These are phyloP conservation scores for Aspergillus fischeri DNA, from an alignment of 2,329 filamentous ascomycete genomes.

Conservation along the genomic window DNA sequence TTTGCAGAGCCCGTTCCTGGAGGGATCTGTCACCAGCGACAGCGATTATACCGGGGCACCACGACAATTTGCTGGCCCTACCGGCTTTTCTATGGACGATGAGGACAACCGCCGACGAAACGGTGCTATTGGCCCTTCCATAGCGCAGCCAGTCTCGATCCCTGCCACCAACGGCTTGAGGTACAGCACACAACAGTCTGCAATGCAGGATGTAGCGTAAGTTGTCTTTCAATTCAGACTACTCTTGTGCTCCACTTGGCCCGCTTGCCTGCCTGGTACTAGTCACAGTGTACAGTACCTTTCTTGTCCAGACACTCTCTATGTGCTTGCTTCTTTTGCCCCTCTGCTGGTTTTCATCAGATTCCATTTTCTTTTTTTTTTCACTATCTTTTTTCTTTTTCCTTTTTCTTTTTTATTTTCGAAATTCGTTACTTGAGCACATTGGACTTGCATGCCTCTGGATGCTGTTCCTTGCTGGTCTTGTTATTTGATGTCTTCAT, in stretches of 20 bases:
- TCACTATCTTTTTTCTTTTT: background rate
- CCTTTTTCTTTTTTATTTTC: slow-evolving; percentile 1
- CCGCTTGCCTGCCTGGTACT: slow-evolving; percentile 23
- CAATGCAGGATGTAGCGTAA: slow-evolving; percentile 52
- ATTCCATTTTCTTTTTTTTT: background rate
- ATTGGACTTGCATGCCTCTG: slow-evolving; percentile 27
- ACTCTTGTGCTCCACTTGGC: slow-evolving; percentile 28
- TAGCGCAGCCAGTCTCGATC: slow-evolving; percentile 43
- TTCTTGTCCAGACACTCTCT: slow-evolving; percentile 30
- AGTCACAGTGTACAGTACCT: slow-evolving; percentile 22
- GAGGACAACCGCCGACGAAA: slow-evolving; percentile 51
- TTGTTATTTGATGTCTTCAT: slow-evolving; percentile 7
- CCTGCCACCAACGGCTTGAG: slow-evolving; percentile 47
- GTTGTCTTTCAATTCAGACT: slow-evolving; percentile 44
- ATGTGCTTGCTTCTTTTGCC: slow-evolving; percentile 16
- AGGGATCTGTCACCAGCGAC: slow-evolving; percentile 36
- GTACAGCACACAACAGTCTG: slow-evolving; percentile 51
- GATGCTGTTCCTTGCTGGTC: slow-evolving; percentile 7
- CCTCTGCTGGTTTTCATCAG: slow-evolving; percentile 16
- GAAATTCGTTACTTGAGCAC: background rate
- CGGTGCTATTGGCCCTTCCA: slow-evolving; percentile 45
- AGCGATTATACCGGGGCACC: slow-evolving; percentile 37
- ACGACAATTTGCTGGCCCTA: slow-evolving; percentile 30
- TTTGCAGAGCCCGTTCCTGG: slow-evolving; percentile 36
- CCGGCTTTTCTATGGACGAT: slow-evolving; percentile 34